Evolutionary conservation across 106 monocot species (phyloP), one percentile per base, ranked within the genome.

Genomic region (Allium cepa): DNA sequence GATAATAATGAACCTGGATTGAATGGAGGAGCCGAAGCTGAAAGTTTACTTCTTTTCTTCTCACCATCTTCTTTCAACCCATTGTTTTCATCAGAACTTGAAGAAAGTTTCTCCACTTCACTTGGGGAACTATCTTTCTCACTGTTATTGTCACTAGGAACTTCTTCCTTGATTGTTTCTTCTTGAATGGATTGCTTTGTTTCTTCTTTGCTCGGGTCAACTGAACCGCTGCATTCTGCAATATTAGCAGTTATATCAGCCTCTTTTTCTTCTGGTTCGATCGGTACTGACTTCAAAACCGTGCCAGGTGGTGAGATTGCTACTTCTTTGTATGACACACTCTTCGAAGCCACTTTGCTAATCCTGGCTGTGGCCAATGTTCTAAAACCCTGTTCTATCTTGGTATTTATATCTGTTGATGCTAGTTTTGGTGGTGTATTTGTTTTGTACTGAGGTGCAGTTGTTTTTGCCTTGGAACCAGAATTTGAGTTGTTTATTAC

Each of bases 1-100:
- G 90, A 77, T 50, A 88, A 60, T 9, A 87, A 49, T 4, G 82
- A 84, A 57, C 81, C 71, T 48, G 96, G 96, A 71, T 80, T 92
- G 68, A 92, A 97, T 55, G 96, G 96, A 63, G 85, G 86, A 58
- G 96, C 96, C 11, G 86, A 88, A 75, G 96, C 96, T 70, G 96
- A 97, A 18, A 97, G 82, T 64, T 86, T 97, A 77, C 96, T 92
- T 56, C 68, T 73, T 56, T 57, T 75, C 64, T 52, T 75, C 26
- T 47, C 3, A 36, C 36, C 53, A 2, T 56, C 27, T 68, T 92
- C 80, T 52, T 80, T 80, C 0, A 81, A 57, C 28, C 59, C 73
- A 16, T 62, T 57, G 56, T 50, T 51, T 45, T 71, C 76, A 52
- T 79, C 80, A 60, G 83, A 72, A 70, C 76, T 83, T 50, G 83